phyloP scores from a whole-genome alignment of 164 flowering plant species.

The Hamamelis virginiana region DNA sequence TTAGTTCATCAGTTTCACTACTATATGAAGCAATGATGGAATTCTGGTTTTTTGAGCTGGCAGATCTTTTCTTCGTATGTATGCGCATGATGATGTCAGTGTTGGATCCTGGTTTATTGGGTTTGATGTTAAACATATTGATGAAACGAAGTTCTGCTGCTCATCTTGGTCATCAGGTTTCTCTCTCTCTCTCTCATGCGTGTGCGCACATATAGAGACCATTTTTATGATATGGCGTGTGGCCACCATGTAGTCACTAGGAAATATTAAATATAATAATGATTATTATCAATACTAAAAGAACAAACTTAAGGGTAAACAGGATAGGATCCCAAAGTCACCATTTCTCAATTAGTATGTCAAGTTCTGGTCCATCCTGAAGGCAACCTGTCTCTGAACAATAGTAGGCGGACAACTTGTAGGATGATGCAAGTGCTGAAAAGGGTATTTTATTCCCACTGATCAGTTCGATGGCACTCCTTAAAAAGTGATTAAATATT shows the following conservation, averaged over 20 bases:
- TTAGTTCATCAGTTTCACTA: not conserved
- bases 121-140: slow-evolving; percentile 74
- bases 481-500: not conserved
- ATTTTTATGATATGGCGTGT: too few relatives aligned
- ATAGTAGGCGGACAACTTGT: not conserved
- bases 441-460: not conserved
- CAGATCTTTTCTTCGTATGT: slow-evolving; percentile 76
- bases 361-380: not conserved
- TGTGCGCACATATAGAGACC: not conserved
- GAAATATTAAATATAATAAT: too few relatives aligned
- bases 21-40: not conserved
- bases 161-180: slow-evolving; percentile 89
- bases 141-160: slow-evolving; percentile 88
- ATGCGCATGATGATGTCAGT: slow-evolving; percentile 94
- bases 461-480: not conserved
- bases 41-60: not conserved
- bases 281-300: not conserved
- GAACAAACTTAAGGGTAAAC: not conserved
- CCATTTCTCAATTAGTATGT: not conserved
- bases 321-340: not conserved
- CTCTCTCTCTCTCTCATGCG: slow-evolving; percentile 18
- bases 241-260: too few relatives aligned
- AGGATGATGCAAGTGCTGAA: not conserved
- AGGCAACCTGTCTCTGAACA: not conserved
- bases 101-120: slow-evolving; percentile 98